Evolutionary conservation across 1,284 basidiomycete species (phyloP).

Genomic region (Ceratobasidium sp.): DNA sequence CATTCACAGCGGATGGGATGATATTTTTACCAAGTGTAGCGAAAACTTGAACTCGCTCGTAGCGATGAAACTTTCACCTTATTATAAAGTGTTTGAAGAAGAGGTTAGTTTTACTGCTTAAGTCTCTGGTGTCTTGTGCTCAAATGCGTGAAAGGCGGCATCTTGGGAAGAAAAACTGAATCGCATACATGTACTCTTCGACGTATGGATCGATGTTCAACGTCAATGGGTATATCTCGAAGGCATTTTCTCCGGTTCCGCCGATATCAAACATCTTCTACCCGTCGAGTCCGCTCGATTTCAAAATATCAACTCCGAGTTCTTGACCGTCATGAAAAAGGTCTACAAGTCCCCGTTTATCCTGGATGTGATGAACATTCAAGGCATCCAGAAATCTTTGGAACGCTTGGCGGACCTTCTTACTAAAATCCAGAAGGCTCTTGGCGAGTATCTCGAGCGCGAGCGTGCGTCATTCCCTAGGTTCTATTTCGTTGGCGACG

Average conservation of each 20-base stretch:
- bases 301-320: slow-evolving; percentile 98
- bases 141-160: slow-evolving; percentile 65
- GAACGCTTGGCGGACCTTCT: slow-evolving; percentile 96
- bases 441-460: slow-evolving; percentile 98
- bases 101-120: slow-evolving; percentile 62
- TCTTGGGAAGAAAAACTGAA: slow-evolving; percentile 97
- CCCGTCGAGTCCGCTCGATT: slow-evolving; percentile 97
- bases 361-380: slow-evolving; percentile 96
- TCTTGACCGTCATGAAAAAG: slow-evolving; percentile 98
- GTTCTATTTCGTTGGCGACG: slow-evolving; percentile 99
- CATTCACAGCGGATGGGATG: slow-evolving; percentile 89
- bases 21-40: slow-evolving; percentile 94
- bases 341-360: slow-evolving; percentile 99
- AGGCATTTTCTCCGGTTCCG: slow-evolving; percentile 98
- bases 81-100: slow-evolving; percentile 97
- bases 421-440: slow-evolving; percentile 98
- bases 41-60: slow-evolving; percentile 96
- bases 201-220: slow-evolving; percentile 99
- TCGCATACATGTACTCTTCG: slow-evolving; percentile 94
- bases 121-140: slow-evolving; percentile 21
- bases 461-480: slow-evolving; percentile 98
- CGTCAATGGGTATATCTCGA: slow-evolving; percentile 99
- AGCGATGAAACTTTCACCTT: slow-evolving; percentile 97
- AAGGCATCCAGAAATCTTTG: slow-evolving; percentile 94
- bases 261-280: slow-evolving; percentile 97